Evolutionary conservation across 2,329 filamentous ascomycete genomes (phyloP).

Genomic region (Aspergillus proliferans): DNA sequence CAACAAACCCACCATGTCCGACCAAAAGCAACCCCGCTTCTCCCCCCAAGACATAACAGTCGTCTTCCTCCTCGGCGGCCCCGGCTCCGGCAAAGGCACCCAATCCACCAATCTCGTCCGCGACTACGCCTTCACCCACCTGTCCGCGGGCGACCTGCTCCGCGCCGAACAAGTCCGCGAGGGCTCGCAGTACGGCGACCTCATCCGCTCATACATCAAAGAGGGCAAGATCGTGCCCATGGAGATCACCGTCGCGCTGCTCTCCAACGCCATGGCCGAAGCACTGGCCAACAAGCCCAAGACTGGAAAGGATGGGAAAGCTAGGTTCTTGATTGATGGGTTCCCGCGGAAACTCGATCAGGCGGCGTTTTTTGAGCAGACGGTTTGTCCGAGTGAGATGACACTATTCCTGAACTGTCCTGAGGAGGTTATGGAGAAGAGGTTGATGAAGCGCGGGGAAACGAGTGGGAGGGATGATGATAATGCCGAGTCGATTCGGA

Average conservation of each 20-base stretch:
- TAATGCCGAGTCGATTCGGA: constrained; percentile 91
- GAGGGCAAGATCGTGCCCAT: constrained; percentile 97
- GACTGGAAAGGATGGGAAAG: constrained; percentile 41
- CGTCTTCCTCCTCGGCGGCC: constrained; percentile 91
- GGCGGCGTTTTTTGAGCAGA: constrained; percentile 84
- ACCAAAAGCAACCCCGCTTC: constrained; percentile 58
- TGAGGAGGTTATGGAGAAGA: constrained; percentile 77
- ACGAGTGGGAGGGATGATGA: constrained; percentile 88
- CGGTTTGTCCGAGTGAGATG: constrained; percentile 74
- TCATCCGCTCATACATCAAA: constrained; percentile 91
- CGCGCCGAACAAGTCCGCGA: constrained; percentile 86
- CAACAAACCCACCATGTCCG: constrained; percentile 15
- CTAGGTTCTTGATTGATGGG: constrained; percentile 70
- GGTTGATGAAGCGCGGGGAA: constrained; percentile 82
- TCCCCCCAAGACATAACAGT: constrained; percentile 76
- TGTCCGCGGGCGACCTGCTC: constrained; percentile 87
- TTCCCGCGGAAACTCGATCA: constrained; percentile 98
- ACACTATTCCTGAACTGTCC: constrained; percentile 94
- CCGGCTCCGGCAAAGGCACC: constrained; percentile 92
- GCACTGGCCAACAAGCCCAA: constrained; percentile 50
- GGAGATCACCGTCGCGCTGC: constrained; percentile 89
- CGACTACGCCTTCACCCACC: constrained; percentile 85
- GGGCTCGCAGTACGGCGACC: constrained; percentile 79
- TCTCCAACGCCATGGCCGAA: constrained; percentile 86
- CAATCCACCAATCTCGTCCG: constrained; percentile 84